Evolutionary conservation across 2,329 filamentous ascomycete species (phyloP).

Genomic region (Epichloe brachyelytri): DNA sequence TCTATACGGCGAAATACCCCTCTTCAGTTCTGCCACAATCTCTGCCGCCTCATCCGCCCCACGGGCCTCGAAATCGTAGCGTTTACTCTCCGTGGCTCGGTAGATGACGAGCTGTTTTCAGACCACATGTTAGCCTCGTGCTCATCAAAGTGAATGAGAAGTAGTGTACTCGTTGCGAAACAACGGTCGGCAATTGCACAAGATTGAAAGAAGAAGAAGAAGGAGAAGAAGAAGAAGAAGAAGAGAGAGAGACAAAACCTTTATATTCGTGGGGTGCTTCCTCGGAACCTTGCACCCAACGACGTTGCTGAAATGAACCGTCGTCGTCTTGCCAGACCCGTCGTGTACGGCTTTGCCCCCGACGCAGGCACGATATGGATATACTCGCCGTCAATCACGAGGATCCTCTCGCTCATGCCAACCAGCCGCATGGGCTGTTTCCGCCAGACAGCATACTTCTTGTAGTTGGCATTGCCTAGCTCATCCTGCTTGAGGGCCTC

Average conservation of each 20-base stretch:
- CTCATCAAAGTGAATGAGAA: too few species aligned
- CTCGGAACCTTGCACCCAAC: constrained; percentile 71
- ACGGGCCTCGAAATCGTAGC: constrained; percentile 76
- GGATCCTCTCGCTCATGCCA: constrained; percentile 58
- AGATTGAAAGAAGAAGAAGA: neutral
- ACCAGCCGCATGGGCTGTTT: constrained; percentile 75
- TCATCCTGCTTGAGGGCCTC: constrained; percentile 48
- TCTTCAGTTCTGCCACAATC: constrained; percentile 68
- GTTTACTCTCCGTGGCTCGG: constrained; percentile 61
- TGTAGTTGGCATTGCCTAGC: constrained; percentile 47
- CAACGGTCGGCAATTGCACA: too few species aligned
- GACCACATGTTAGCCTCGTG: neutral
- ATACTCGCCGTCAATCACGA: constrained; percentile 76
- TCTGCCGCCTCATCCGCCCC: constrained; percentile 60
- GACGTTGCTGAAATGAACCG: constrained; percentile 70
- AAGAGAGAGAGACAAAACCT: constrained; percentile 35
- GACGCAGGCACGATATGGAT: constrained; percentile 70
- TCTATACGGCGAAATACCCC: constrained; percentile 55
- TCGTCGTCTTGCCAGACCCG: constrained; percentile 57
- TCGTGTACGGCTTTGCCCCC: constrained; percentile 53
- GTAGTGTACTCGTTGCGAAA: too few species aligned
- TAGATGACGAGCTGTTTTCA: constrained; percentile 51
- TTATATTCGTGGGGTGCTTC: constrained; percentile 69
- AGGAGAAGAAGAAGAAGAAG: neutral
- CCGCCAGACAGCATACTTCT: constrained; percentile 68